Percentiles rank a stretch among this genome's conserved stretches.
These are phyloP conservation scores for Ceratocystis alfenasii DNA, from an alignment of 2,329 filamentous ascomycete genomes.

Conservation along the genomic window DNA sequence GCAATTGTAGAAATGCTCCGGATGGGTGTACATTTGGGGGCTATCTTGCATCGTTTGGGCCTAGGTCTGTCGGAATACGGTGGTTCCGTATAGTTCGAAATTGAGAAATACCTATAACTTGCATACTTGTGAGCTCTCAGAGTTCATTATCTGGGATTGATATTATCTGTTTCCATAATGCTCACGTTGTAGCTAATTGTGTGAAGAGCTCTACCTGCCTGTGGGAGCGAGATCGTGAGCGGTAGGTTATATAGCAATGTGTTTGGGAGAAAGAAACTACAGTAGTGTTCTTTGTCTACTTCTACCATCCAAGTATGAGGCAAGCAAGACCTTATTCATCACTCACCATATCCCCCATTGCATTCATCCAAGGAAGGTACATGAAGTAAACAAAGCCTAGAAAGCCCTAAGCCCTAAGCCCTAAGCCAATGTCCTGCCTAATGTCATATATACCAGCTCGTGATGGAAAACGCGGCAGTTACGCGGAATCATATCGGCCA, in stretches of 20 bases:
- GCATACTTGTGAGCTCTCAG: background rate
- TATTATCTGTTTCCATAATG: background rate
- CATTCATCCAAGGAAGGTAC: background rate
- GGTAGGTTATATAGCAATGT: background rate
- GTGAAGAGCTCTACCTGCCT: background rate
- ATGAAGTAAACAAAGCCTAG: background rate
- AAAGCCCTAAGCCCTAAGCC: background rate
- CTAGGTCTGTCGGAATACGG: background rate
- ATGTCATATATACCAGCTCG: background rate
- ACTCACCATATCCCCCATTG: too few species aligned
- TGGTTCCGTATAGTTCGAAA: background rate
- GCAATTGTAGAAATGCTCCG: background rate
- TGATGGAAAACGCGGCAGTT: background rate
- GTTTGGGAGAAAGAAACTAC: too few species aligned
- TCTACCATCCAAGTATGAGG: too few species aligned
- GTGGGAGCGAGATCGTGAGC: background rate
- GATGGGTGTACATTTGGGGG: background rate
- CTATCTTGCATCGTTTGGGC: background rate
- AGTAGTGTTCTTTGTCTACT: too few species aligned
- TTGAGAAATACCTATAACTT: background rate
- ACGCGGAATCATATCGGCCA: background rate
- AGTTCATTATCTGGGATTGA: background rate
- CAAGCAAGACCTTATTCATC: too few species aligned
- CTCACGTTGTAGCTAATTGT: background rate
- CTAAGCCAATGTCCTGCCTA: background rate